Evolutionary conservation across 768 basidiomycete species (phyloP), one percentile per base, ranked within the genome.

Genomic region (Tylopilus subfusipes): DNA sequence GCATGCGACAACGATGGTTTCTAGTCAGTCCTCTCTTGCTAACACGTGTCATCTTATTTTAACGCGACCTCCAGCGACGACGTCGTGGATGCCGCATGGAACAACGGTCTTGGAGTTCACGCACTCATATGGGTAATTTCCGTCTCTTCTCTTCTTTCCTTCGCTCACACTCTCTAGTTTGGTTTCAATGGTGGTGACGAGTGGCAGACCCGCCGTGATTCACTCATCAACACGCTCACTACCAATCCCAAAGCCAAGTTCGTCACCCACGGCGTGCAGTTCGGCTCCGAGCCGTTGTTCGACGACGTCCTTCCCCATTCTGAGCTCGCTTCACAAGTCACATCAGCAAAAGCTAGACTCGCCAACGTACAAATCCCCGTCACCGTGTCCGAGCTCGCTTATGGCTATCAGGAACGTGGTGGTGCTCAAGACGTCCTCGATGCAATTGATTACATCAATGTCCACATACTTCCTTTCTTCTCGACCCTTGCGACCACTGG

Each of bases 391-490:
- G 84, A 85, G 52, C 72, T 85, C 71, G 82, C 83, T 5, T 85
- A 78, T 58, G 80, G 79, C 18, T 87, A 83, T 60, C 78, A 80
- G 57, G 73, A 76, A 53, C 63, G 69, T 13, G 78, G 76, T 38
- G 81, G 83, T 6, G 78, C 82, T 4, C 74, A 76, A 48, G 71
- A 78, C 43, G 79, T 86, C 18, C 70, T 89, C 54, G 70, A 79
- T 52, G 80, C 83, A 0, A 71, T 87, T 7, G 84, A 88, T 61
- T 74, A 77, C 43, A 81, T 89, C 45, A 82, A 88, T 58, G 79
- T 78, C 0, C 87, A 89, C 64, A 86, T 86, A 74, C 69, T 88
- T 30, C 86, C 87, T 3, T 87, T 88, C 71, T 88, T 88, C 66
- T 77, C 56, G 39, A 16, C 40, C 7, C 48, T 42, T 24, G 62